These are phyloP conservation scores for Aspergillus nidulans DNA, from an alignment of 495 filamentous ascomycete species.

Conservation along the genomic window DNA sequence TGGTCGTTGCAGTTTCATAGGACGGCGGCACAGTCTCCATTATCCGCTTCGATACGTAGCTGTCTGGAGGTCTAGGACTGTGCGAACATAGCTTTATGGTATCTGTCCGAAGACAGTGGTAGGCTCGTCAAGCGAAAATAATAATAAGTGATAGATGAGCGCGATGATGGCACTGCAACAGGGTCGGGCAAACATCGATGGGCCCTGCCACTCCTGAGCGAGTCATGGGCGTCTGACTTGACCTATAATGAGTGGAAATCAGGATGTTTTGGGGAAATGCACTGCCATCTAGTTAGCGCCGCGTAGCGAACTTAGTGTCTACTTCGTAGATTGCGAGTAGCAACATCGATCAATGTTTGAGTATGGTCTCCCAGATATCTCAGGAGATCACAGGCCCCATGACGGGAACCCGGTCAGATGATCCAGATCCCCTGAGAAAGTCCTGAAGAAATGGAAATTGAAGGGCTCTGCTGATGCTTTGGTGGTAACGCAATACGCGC, in stretches of 20 bases:
- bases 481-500: not conserved
- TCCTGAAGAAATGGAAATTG: not conserved
- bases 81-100: not conserved
- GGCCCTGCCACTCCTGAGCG: constrained; percentile 15
- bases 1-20: constrained; percentile 53
- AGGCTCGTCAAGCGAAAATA: not conserved
- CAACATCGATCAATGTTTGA: not conserved
- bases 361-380: not conserved
- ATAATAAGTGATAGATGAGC: not conserved
- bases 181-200: not conserved
- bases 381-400: not conserved
- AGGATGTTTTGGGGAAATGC: not conserved
- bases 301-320: not conserved
- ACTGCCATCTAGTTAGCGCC: not conserved
- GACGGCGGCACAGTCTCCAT: constrained; percentile 57
- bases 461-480: not conserved
- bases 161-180: not conserved
- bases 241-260: not conserved
- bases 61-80: not conserved
- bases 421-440: not conserved
- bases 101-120: not conserved
- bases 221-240: constrained; percentile 3
- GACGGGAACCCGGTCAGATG: not conserved
- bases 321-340: not conserved
- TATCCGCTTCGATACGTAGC: not conserved